Conservation (phyloP, 352 stramenopile species). For the Phytopythium delawarense region DNA sequence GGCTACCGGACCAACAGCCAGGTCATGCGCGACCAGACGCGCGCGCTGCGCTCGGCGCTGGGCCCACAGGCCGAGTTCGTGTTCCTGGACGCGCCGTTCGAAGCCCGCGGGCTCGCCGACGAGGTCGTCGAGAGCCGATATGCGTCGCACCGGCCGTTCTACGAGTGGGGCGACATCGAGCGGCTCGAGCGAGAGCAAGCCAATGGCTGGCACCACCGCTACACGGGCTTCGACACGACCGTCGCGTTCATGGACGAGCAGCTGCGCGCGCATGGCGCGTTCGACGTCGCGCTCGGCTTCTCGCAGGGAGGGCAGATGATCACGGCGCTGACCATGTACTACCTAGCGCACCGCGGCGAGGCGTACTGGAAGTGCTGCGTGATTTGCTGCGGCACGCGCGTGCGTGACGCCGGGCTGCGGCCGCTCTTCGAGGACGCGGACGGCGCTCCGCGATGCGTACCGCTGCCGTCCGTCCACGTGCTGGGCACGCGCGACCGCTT, state of each 20-base stretch:
- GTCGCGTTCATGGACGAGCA: slow-evolving; percentile 39
- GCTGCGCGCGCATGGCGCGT: slow-evolving; percentile 33
- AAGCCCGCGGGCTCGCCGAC: slow-evolving; percentile 25
- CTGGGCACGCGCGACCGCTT: slow-evolving; percentile 42
- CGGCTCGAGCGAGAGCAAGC: slow-evolving; percentile 19
- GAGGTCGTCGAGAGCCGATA: slow-evolving; percentile 35
- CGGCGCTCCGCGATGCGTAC: slow-evolving; percentile 20
- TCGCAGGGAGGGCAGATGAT: slow-evolving; percentile 54
- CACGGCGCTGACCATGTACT: slow-evolving; percentile 38
- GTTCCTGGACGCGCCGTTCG: slow-evolving; percentile 32
- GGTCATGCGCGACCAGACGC: slow-evolving; percentile 51
- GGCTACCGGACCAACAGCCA: slow-evolving; percentile 44
- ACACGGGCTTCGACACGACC: slow-evolving; percentile 33
- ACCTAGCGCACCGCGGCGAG: slow-evolving; percentile 20
- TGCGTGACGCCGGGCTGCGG: slow-evolving; percentile 21
- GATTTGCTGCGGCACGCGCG: slow-evolving; percentile 25
- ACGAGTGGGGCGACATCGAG: slow-evolving; percentile 30
- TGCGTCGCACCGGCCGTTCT: slow-evolving; percentile 31
- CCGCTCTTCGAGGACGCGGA: slow-evolving; percentile 30
- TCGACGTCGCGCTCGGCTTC: slow-evolving; percentile 57
- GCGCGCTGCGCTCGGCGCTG: slow-evolving; percentile 27
- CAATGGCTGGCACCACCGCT: slow-evolving; percentile 38
- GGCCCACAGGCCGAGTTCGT: slow-evolving; percentile 40
- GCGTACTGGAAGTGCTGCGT: slow-evolving; percentile 41
- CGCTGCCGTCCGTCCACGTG: slow-evolving; percentile 55